phyloP scores from a whole-genome alignment of 148 eudicot genomes.

The Chenopodium suecicum region DNA sequence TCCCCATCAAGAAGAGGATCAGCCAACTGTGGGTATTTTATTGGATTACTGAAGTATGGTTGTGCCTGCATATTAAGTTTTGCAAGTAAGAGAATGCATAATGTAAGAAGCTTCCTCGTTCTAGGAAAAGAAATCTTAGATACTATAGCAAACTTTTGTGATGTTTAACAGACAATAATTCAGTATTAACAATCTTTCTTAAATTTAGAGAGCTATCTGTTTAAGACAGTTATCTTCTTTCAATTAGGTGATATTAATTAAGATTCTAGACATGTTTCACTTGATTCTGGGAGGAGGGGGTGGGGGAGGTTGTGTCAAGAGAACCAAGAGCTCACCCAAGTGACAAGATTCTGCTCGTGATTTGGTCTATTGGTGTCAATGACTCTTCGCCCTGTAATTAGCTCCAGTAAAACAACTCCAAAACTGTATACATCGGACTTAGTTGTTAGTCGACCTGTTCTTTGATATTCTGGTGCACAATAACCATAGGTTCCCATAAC shows the following conservation, averaged over 20 bases:
- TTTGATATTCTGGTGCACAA: constrained; percentile 61
- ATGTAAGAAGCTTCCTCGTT: background rate
- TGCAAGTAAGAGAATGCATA: background rate
- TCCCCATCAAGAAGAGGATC: constrained; percentile 58
- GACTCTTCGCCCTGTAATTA: constrained; percentile 53
- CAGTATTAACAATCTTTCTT: background rate
- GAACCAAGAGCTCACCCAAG: constrained; percentile 40
- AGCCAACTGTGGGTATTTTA: constrained; percentile 47
- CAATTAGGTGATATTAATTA: background rate
- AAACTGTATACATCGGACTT: constrained; percentile 58
- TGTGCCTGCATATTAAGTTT: constrained; percentile 44
- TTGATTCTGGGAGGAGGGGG: background rate
- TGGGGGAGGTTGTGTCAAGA: background rate
- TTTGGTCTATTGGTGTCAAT: constrained; percentile 39
- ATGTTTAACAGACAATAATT: background rate
- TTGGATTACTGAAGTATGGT: constrained; percentile 62
- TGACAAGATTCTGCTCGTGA: constrained; percentile 43
- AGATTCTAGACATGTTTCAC: background rate
- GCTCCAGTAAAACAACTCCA: constrained; percentile 53
- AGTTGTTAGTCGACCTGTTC: constrained; percentile 43
- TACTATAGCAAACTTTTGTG: background rate
- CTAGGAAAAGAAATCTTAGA: background rate
- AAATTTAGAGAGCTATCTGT: background rate
- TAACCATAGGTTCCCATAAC: constrained; percentile 67
- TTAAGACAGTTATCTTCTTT: background rate